Evolutionary conservation across 306 rosid species (phyloP).

Genomic region (Abrus pulchellus): DNA sequence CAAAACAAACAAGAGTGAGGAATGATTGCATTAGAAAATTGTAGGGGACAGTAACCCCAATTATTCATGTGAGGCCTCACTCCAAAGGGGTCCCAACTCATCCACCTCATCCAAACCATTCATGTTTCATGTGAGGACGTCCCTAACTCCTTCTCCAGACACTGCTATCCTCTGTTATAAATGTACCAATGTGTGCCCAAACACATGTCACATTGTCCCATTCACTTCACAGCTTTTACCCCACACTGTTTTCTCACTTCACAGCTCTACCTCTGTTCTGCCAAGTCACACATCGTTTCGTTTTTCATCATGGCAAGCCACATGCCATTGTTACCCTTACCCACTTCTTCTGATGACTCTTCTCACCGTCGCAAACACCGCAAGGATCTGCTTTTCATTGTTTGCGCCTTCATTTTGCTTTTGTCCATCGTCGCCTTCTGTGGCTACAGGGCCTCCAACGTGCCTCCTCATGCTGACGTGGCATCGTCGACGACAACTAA

Average conservation of each 20-base stretch:
- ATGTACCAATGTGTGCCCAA: neutral
- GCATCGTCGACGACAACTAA: neutral
- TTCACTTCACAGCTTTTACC: neutral
- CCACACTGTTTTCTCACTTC: too few species aligned
- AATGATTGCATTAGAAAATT: conserved; percentile 19
- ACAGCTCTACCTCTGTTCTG: too few species aligned
- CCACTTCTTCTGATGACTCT: neutral
- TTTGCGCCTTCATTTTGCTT: conserved; percentile 58
- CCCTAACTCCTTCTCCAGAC: neutral
- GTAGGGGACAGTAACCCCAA: neutral
- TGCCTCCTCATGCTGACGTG: conserved; percentile 4
- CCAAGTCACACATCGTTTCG: too few species aligned
- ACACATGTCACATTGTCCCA: neutral
- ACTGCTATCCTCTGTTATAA: conserved; percentile 3
- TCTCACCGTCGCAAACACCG: conserved; percentile 43
- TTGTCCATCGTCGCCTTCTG: conserved; percentile 52
- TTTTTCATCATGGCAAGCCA: conserved; percentile 14
- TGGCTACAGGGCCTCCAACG: conserved; percentile 22
- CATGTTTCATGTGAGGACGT: neutral
- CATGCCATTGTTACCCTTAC: neutral
- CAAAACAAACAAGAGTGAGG: neutral
- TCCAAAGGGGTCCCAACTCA: neutral
- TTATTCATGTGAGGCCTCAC: conserved; percentile 12
- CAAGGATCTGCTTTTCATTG: conserved; percentile 41
- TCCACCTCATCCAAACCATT: neutral